Base-by-base conservation (phyloP, 306 rosid species). In the Astragalus glycyphyllos region DNA sequence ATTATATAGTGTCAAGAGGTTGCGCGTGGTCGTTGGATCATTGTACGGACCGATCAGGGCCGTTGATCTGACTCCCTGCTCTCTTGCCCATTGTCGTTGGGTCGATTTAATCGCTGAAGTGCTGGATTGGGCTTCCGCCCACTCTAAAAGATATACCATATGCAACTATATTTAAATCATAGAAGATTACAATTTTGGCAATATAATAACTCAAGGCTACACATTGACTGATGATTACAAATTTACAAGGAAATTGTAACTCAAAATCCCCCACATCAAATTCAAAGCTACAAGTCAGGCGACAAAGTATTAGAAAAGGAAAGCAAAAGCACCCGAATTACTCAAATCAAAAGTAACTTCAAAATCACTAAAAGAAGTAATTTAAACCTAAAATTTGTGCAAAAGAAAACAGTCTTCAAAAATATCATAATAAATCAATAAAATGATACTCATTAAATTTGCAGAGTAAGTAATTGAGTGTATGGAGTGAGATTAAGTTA, bases 241-340 rank as follows among this genome's bases (percentile, higher is more conserved):
- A 37, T n/a, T n/a, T n/a, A n/a, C n/a, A n/a, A n/a, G n/a, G n/a
- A n/a, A 55, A 51, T 55, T 9, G 68, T 40, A 34, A 41, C 26
- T 31, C 16, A 26, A 40, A 17, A 29, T 4, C 38, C 38, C 60
- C 8, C 7, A 54, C 59, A 54, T 23, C 23, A 44, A 13, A 49
- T 13, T 13, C 54, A 51, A 61, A 62, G 29, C 54, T 15, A 23
- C 13, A 56, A 46, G 49, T 46, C 38, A 46, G 23, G 51, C 23
- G 23, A 72, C 17, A 4, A 47, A 72, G 65, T 16, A 60, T 17
- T 40, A 59, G 49, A 69, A 61, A 29, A 75, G 20, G 31, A 58
- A 75, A 65, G 6, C 5, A 5, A 49, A 37, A 58, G 11, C 45
- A 41, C 17, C 41, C 17, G 40, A 53, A 68, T 12, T 23, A 68